Evolutionary conservation across 768 basidiomycete genomes (phyloP).

Genomic region (Mycena epipterygia): DNA sequence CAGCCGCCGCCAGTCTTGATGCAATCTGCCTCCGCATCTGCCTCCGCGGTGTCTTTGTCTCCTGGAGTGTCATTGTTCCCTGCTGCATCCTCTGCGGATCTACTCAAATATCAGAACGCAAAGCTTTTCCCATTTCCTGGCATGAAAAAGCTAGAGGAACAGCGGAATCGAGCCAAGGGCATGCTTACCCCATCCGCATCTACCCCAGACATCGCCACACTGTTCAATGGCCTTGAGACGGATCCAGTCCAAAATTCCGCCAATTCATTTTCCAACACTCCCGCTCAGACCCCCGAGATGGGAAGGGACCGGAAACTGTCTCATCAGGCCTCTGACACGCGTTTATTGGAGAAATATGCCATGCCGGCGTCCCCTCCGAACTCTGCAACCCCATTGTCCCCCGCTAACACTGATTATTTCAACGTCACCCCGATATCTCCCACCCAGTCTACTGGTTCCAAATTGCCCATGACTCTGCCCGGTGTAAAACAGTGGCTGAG

Average conservation of each 20-base stretch:
- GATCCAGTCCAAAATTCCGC: constrained; percentile 57
- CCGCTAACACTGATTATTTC: constrained; percentile 66
- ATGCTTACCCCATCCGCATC: constrained; percentile 61
- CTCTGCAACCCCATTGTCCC: constrained; percentile 59
- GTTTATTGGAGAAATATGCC: constrained; percentile 69
- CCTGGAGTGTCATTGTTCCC: constrained; percentile 85
- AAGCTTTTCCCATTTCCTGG: constrained; percentile 95
- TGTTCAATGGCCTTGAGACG: constrained; percentile 64
- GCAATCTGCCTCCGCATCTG: constrained; percentile 80
- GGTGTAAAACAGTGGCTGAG: constrained; percentile 87
- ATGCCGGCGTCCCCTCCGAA: constrained; percentile 51
- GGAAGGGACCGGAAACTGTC: constrained; percentile 73
- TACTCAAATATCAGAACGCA: constrained; percentile 78
- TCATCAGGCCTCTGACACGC: constrained; percentile 79
- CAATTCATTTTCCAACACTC: constrained; percentile 64
- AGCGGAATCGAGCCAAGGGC: constrained; percentile 71
- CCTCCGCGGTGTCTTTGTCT: constrained; percentile 75
- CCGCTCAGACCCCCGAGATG: constrained; percentile 63
- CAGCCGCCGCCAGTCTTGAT: constrained; percentile 57
- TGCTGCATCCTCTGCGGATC: constrained; percentile 76
- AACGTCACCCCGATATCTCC: constrained; percentile 54
- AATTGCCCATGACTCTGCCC: constrained; percentile 81
- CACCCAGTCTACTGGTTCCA: constrained; percentile 53
- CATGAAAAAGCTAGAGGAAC: constrained; percentile 82
- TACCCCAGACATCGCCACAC: constrained; percentile 58